Base-by-base conservation (phyloP, 805 yeast genomes). In the Wickerhamiella parazyma region DNA sequence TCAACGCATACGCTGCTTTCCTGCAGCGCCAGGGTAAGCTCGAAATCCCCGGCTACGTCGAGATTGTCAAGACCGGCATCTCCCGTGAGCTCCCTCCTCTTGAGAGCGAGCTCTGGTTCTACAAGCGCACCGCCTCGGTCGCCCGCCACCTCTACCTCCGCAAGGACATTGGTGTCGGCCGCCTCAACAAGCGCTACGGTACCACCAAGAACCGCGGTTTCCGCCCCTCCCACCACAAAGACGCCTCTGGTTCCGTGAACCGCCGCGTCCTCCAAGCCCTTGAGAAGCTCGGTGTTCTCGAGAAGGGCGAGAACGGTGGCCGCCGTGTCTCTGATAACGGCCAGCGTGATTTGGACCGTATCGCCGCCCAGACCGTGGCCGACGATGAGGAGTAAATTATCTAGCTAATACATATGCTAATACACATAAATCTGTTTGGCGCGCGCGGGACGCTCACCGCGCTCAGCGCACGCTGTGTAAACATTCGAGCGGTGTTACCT, bases 301-400 rank as follows among this genome's bases (percentile, higher is more conserved):
- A 89, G 76, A 75, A 81, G 69, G 78, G 94, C 67, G 83, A 86
- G 72, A 85, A 84, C 74, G 96, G 96, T 70, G 98, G 98, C 72
- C 91, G 98, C 80, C 85, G 87, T 73, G 85, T 91, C 79, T 81
- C 96, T 55, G 95, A 85, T 69, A 83, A 86, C 74, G 99, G 99
- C 70, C 97, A 89, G 77, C 87, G 98, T 84, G 99, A 91, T 76
- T 82, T 91, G 76, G 99, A 91, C 77, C 96, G 99, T 80, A 89
- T 89, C 71, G 97, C 97, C 67, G 95, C 94, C 70, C 95, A 86
- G 76, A 85, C 95, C 69, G 78, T 83, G 70, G 94, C 86, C 75
- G 78, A 77, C 65, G 93, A 82, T 66, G 51, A 52, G 44, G 53
- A 50, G 51, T 52, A 49, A 41, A 29, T 38, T 38, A 28, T 21